These are phyloP conservation scores for Leishmania tropica DNA, from an alignment of 208 protist genomes.

Conservation along the genomic window DNA sequence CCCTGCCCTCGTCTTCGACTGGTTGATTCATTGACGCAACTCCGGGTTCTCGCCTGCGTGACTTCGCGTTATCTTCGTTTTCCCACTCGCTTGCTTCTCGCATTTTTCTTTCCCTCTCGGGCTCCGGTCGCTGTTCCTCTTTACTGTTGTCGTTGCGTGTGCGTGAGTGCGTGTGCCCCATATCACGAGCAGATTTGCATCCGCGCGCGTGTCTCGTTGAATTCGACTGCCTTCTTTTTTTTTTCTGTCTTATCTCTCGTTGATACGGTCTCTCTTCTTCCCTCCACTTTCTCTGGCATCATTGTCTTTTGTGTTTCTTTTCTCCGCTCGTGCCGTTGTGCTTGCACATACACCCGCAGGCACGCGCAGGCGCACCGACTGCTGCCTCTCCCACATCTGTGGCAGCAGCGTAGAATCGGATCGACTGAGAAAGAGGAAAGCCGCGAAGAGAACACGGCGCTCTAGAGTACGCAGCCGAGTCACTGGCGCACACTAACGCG, in stretches of 20 bases:
- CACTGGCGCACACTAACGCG: not conserved
- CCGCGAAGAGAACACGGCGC: not conserved
- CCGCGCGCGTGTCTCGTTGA: not conserved
- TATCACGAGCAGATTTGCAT: not conserved
- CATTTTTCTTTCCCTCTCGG: not conserved
- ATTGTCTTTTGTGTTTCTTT: not conserved
- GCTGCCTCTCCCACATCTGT: not conserved
- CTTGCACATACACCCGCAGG: not conserved
- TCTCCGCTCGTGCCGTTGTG: too few species aligned
- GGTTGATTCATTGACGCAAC: not conserved
- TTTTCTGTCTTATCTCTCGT: too few species aligned
- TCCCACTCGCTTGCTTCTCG: not conserved
- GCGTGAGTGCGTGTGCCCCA: not conserved
- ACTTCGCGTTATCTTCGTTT: not conserved
- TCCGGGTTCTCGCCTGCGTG: not conserved
- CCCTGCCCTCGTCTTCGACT: not conserved
- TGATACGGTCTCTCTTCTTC: not conserved
- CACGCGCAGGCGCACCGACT: not conserved
- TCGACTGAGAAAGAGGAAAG: not conserved
- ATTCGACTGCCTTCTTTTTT: not conserved
- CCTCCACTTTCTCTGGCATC: not conserved
- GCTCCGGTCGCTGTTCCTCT: not conserved
- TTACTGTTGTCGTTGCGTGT: slow-evolving; percentile 3
- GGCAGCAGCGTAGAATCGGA: too few species aligned
- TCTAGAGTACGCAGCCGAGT: not conserved